Evolutionary conservation across 2,329 filamentous ascomycete genomes (phyloP).

Genomic region (Fusarium decemcellulare): DNA sequence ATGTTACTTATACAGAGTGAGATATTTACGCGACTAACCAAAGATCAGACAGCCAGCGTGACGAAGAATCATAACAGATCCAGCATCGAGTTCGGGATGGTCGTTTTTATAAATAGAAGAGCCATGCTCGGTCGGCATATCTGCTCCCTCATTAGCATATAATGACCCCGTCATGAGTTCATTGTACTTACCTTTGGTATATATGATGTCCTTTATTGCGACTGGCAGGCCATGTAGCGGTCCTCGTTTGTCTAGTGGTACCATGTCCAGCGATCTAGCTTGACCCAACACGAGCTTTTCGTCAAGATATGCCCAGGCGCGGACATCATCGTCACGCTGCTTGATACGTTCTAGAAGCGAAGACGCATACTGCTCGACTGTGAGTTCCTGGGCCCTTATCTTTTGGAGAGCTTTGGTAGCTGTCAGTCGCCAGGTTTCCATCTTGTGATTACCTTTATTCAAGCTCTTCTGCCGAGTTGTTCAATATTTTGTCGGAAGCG

Average conservation of each 20-base stretch:
- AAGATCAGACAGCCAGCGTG: slow-evolving; percentile 69
- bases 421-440: slow-evolving; percentile 46
- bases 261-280: slow-evolving; percentile 63
- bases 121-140: slow-evolving; percentile 69
- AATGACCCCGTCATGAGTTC: fast-evolving
- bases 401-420: slow-evolving; percentile 58
- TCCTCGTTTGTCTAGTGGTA: slow-evolving; percentile 63
- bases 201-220: slow-evolving; percentile 72
- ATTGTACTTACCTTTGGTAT: slow-evolving; percentile 64
- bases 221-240: slow-evolving; percentile 70
- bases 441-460: not conserved
- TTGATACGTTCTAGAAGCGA: slow-evolving; percentile 62
- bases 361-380: slow-evolving; percentile 64
- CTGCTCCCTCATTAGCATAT: slow-evolving; percentile 38
- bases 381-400: slow-evolving; percentile 58
- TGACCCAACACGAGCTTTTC: slow-evolving; percentile 60
- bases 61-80: slow-evolving; percentile 64
- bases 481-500: not conserved
- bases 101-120: slow-evolving; percentile 66
- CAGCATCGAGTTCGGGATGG: slow-evolving; percentile 63
- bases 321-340: slow-evolving; percentile 58
- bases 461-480: not conserved
- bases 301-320: slow-evolving; percentile 66
- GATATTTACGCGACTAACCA: slow-evolving; percentile 52
- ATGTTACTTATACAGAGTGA: slow-evolving; percentile 56